phyloP scores from a whole-genome alignment of 345 rosid genomes.

The Pugionium cornutum region DNA sequence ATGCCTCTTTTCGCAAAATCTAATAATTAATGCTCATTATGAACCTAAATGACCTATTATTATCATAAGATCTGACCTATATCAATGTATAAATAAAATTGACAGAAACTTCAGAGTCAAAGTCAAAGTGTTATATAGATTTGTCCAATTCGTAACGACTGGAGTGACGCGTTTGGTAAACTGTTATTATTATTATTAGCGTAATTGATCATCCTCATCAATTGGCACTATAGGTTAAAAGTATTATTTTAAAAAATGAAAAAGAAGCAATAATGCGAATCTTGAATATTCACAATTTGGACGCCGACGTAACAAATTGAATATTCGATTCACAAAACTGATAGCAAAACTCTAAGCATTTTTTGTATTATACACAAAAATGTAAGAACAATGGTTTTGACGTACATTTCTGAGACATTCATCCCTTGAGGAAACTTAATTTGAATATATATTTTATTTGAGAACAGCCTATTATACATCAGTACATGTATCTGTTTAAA shows the following conservation, averaged over 20 bases:
- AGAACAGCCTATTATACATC: no score
- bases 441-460: no score
- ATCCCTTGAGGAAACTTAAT: conserved; percentile 27
- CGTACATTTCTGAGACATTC: conserved; percentile 40
- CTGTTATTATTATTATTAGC: conserved; percentile 4
- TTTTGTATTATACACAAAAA: conserved; percentile 33
- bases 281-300: conserved; percentile 28
- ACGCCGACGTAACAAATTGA: conserved; percentile 35
- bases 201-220: conserved; percentile 6
- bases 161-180: conserved; percentile 38
- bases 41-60: conserved; percentile 34
- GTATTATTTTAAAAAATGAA: no score
- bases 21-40: conserved; percentile 37
- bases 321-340: conserved; percentile 10
- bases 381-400: conserved; percentile 34
- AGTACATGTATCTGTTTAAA: no score
- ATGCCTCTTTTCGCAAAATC: conserved; percentile 8
- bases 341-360: background rate
- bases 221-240: background rate
- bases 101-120: conserved; percentile 36
- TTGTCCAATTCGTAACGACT: conserved; percentile 34
- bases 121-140: conserved; percentile 31
- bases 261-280: conserved; percentile 9
- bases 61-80: background rate
- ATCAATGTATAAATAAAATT: conserved; percentile 24